phyloP scores from a whole-genome alignment of 2,329 filamentous ascomycete species.

The Neopestalotiopsis sp. region DNA sequence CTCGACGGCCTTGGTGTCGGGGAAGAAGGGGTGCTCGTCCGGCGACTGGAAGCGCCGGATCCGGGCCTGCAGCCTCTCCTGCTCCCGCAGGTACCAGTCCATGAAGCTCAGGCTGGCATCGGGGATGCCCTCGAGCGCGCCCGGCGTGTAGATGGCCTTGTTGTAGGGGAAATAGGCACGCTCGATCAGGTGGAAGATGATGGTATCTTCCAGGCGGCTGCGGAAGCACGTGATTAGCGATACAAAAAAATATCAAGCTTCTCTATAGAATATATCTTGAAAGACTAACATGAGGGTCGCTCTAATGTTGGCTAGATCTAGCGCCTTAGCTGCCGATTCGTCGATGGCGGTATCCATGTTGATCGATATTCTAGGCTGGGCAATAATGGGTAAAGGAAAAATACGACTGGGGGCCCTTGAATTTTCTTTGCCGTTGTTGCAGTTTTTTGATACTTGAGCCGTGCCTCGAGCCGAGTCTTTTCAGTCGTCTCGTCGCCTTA shows the following conservation, averaged over 20 bases:
- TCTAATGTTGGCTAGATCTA: slow-evolving; percentile 90
- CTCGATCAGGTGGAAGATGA: slow-evolving; percentile 96
- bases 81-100: slow-evolving; percentile 91
- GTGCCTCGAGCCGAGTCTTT: background rate
- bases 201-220: slow-evolving; percentile 96
- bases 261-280: background rate
- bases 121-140: slow-evolving; percentile 74
- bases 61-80: slow-evolving; percentile 88
- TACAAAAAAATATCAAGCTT: background rate
- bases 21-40: slow-evolving; percentile 98
- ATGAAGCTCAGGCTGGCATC: slow-evolving; percentile 71
- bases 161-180: slow-evolving; percentile 97
- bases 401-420: background rate
- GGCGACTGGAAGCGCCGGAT: slow-evolving; percentile 95
- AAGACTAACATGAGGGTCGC: slow-evolving; percentile 84
- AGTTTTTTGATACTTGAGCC: background rate
- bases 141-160: slow-evolving; percentile 81
- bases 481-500: background rate
- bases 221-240: slow-evolving; percentile 5
- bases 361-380: background rate
- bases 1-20: slow-evolving; percentile 70
- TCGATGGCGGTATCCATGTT: slow-evolving; percentile 90
- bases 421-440: background rate
- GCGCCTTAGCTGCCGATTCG: slow-evolving; percentile 79
- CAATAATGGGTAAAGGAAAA: background rate